These are phyloP conservation scores for Geosmithia flava DNA, from an alignment of 2,329 filamentous ascomycete species.

Conservation along the genomic window DNA sequence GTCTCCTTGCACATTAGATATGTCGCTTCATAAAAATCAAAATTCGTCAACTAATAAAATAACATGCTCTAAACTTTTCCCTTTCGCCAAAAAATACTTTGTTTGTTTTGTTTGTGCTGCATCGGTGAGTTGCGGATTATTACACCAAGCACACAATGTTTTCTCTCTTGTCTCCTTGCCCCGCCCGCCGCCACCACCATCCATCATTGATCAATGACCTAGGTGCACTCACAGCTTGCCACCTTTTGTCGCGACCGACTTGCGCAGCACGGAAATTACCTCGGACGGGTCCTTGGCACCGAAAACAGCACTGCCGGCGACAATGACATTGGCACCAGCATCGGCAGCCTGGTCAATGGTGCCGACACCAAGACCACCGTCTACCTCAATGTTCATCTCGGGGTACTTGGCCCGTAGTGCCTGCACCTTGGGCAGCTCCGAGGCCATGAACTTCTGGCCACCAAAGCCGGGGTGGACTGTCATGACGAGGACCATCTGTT, in stretches of 20 bases:
- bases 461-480: conserved; percentile 96
- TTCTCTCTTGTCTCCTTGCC: too few relatives aligned
- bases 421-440: conserved; percentile 85
- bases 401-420: conserved; percentile 77
- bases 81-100: background rate
- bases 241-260: conserved; percentile 56
- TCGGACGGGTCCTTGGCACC: conserved; percentile 78
- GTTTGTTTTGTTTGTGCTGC: background rate
- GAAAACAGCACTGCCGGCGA: conserved; percentile 92
- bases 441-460: conserved; percentile 96
- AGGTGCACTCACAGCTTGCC: conserved; percentile 18
- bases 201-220: too few relatives aligned
- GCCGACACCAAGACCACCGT: conserved; percentile 76
- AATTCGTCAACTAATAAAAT: background rate
- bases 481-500: conserved; percentile 95
- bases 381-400: conserved; percentile 91
- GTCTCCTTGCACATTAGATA: too few relatives aligned
- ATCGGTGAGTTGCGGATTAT: background rate
- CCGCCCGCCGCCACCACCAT: background rate
- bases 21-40: too few relatives aligned
- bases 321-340: conserved; percentile 94
- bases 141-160: background rate
- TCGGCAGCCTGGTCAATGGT: conserved; percentile 93
- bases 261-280: conserved; percentile 71
- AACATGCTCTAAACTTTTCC: background rate